Evolutionary conservation across 1,284 basidiomycete genomes (phyloP).

Genomic region (Leucoagaricus sp.): DNA sequence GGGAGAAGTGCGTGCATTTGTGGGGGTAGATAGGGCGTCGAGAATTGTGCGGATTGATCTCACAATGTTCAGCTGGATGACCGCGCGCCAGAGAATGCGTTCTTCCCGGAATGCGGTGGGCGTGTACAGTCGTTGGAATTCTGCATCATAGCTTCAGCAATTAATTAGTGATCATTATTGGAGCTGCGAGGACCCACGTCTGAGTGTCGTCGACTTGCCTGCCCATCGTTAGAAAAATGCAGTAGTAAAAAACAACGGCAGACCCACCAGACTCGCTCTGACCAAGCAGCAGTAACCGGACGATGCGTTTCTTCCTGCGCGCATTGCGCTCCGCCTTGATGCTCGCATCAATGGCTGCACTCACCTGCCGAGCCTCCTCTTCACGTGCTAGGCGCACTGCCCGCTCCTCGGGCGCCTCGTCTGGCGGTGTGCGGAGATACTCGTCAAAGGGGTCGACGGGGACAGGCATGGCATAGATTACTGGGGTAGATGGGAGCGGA

Average conservation of each 20-base stretch:
- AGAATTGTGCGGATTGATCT: conserved; percentile 75
- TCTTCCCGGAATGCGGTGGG: conserved; percentile 76
- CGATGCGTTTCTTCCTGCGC: conserved; percentile 60
- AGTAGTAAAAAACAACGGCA: background rate
- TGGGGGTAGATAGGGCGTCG: conserved; percentile 50
- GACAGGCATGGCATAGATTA: conserved; percentile 29
- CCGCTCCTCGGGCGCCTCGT: conserved; percentile 61
- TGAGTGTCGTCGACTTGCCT: conserved; percentile 76
- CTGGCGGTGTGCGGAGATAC: conserved; percentile 56
- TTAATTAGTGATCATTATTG: background rate
- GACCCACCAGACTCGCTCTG: conserved; percentile 74
- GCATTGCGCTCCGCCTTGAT: conserved; percentile 64
- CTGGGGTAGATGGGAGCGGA: background rate
- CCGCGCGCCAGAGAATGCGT: conserved; percentile 72
- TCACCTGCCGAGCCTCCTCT: conserved; percentile 61
- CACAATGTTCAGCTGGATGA: conserved; percentile 80
- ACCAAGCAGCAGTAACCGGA: conserved; percentile 66
- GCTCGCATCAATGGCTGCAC: conserved; percentile 66
- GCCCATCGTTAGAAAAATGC: conserved; percentile 8
- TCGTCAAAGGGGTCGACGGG: conserved; percentile 63
- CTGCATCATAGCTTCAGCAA: conserved; percentile 35
- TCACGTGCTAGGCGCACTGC: conserved; percentile 53
- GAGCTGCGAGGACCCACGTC: conserved; percentile 61
- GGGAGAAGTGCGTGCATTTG: conserved; percentile 18
- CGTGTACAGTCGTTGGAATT: conserved; percentile 78